Evolutionary conservation across 805 yeast species (phyloP).

Genomic region (Yarrowia alimentaria): DNA sequence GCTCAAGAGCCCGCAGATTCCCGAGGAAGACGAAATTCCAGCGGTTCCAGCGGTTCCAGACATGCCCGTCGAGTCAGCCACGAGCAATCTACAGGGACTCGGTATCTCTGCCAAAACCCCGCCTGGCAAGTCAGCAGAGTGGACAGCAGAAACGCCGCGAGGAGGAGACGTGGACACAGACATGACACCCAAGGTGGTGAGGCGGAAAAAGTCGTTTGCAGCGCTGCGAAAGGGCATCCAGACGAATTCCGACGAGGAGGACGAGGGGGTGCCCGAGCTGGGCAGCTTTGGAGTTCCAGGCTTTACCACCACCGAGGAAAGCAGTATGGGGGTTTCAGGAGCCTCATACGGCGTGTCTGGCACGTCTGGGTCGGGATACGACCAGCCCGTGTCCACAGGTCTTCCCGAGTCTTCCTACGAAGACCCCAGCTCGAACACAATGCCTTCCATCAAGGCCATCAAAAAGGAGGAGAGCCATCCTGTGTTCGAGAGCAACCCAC

Average conservation of each 20-base stretch:
- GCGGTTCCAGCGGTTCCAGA: no score
- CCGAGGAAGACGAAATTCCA: slow-evolving; percentile 8
- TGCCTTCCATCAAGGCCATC: slow-evolving; percentile 17
- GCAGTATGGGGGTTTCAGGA: no score
- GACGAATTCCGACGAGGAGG: slow-evolving; percentile 29
- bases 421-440: neutral
- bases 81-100: neutral
- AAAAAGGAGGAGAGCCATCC: slow-evolving; percentile 19
- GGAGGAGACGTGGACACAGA: neutral
- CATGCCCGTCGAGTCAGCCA: no score
- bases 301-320: no score
- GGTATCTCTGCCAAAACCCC: slow-evolving; percentile 13
- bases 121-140: neutral
- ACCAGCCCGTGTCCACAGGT: no score
- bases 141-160: neutral
- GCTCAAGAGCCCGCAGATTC: neutral
- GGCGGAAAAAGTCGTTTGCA: slow-evolving; percentile 20
- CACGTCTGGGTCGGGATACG: no score
- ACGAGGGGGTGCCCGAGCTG: slow-evolving; percentile 29
- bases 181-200: slow-evolving; percentile 10
- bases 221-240: slow-evolving; percentile 34
- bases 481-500: slow-evolving; percentile 4
- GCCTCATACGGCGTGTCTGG: neutral
- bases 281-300: neutral
- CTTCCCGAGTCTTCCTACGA: neutral